phyloP scores from a whole-genome alignment of 2,329 filamentous ascomycete genomes.

The Neofusicoccum laricinum region DNA sequence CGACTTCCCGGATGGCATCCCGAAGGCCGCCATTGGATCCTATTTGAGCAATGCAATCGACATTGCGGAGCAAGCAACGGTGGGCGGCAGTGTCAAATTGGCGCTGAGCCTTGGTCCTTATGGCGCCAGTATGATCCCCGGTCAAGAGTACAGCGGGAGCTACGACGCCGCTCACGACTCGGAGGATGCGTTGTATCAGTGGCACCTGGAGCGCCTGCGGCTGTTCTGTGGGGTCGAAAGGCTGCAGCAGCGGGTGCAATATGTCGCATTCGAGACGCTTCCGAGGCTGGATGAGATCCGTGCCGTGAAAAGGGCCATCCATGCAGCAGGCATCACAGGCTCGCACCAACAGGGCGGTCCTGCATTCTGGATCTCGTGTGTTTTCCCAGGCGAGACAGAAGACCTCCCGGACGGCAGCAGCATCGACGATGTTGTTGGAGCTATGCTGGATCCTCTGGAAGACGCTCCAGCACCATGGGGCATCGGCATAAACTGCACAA shows the following conservation, averaged over 20 bases:
- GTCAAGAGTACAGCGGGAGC: not conserved
- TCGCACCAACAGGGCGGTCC: not conserved
- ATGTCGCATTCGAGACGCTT: not conserved
- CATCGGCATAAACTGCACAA: conserved; percentile 2
- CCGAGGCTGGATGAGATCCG: not conserved
- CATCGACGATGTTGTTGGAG: not conserved
- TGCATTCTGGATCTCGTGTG: not conserved
- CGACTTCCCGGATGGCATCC: not conserved
- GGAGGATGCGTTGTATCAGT: not conserved
- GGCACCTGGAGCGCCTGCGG: not conserved
- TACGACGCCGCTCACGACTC: not conserved
- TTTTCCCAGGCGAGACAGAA: not conserved
- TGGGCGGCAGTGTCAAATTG: not conserved
- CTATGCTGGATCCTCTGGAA: not conserved
- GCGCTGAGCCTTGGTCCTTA: not conserved
- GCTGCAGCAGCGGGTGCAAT: not conserved
- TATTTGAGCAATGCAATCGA: not conserved
- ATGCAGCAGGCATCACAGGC: not conserved
- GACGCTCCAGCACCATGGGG: not conserved
- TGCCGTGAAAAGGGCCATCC: not conserved
- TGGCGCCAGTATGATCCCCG: not conserved
- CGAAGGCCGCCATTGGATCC: not conserved
- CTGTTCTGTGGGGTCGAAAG: not conserved
- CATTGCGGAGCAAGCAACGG: not conserved
- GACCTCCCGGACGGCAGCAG: not conserved